These are phyloP conservation scores for Geosmithia putterillii DNA, from an alignment of 2,329 filamentous ascomycete species.

Conservation along the genomic window DNA sequence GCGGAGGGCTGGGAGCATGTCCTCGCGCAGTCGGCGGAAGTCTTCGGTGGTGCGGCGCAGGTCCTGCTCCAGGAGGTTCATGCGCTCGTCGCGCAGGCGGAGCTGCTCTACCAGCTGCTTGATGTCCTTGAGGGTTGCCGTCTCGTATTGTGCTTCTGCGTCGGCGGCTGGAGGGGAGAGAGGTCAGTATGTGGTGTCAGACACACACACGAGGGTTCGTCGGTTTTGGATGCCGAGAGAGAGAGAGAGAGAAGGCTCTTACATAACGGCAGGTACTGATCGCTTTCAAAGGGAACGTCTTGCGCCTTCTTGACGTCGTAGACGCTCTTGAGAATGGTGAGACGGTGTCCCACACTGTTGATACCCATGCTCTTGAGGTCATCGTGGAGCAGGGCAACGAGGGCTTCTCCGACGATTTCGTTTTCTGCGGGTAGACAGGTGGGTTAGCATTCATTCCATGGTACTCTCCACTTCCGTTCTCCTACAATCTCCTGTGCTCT, in stretches of 20 bases:
- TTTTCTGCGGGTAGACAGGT: constrained; percentile 44
- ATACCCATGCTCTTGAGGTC: constrained; percentile 95
- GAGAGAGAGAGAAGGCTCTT: constrained; percentile 15
- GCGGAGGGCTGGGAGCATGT: constrained; percentile 80
- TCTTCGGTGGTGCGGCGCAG: constrained; percentile 76
- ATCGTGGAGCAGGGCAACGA: constrained; percentile 80
- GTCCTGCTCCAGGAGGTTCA: constrained; percentile 72
- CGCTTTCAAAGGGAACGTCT: constrained; percentile 78
- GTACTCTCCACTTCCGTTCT: not conserved
- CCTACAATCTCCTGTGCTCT: not conserved
- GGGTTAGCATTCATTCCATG: no score
- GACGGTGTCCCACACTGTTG: constrained; percentile 79
- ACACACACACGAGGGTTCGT: not conserved
- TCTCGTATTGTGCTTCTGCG: constrained; percentile 71
- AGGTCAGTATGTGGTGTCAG: not conserved
- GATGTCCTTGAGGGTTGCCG: constrained; percentile 86
- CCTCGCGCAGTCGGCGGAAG: constrained; percentile 78
- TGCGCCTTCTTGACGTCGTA: constrained; percentile 95
- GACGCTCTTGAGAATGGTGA: constrained; percentile 90
- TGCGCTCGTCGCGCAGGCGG: constrained; percentile 79
- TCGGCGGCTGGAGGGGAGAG: constrained; percentile 69
- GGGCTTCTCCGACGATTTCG: constrained; percentile 82
- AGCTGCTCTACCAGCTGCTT: constrained; percentile 83
- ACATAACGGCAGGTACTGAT: constrained; percentile 91
- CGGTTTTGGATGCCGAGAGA: not conserved